Base-by-base conservation (phyloP, 345 rosid species). In the Firmiana major region DNA sequence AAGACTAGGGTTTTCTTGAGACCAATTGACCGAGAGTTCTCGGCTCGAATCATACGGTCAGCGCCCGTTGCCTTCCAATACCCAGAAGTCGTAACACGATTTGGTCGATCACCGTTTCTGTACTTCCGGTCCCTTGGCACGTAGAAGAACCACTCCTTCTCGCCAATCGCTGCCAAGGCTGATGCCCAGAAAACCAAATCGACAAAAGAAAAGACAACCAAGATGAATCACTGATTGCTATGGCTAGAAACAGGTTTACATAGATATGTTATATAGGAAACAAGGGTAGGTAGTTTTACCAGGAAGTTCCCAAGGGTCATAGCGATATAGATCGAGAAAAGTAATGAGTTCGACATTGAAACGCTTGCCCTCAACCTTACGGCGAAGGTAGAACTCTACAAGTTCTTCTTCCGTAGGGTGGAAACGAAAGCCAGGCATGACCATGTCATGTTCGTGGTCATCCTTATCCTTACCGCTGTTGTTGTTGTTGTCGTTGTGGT, bases 21-120 rank as follows among this genome's bases (percentile, higher is more conserved):
- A 19, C 99, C 99, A 51, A 97, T 97, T 0, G 93, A 88, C 49
- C 93, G 85, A 21, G 87, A 86, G 42, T 82, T 91, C 87, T 92
- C 98, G 1, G 82, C 89, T 79, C 91, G 81, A 65, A 97, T 92
- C 98, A 94, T 94, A 79, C 99, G 81, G 83, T 97, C 99, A 7
- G 99, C 99, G 82, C 99, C 99, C 0, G 99, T 97, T 0, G 99
- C 99, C 83, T 97, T 97, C 99, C 99, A 97, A 73, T 97, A 97
- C 1, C 99, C 98, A 0, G 98, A 97, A 42, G 97, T 94, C 0
- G 99, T 97, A 57, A 97, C 99, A 0, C 99, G 89, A 73, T 97
- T 97, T 0, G 99, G 99, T 7, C 99, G 84, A 73, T 97, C 99
- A 6, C 99, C 99, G 79, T 97, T 97, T 69, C 99, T 74, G 57